A percentile compares a stretch with the other conserved stretches of the same genome.
Evolutionary conservation across 768 basidiomycete genomes (phyloP).

Genomic region (Lepiota venenata): DNA sequence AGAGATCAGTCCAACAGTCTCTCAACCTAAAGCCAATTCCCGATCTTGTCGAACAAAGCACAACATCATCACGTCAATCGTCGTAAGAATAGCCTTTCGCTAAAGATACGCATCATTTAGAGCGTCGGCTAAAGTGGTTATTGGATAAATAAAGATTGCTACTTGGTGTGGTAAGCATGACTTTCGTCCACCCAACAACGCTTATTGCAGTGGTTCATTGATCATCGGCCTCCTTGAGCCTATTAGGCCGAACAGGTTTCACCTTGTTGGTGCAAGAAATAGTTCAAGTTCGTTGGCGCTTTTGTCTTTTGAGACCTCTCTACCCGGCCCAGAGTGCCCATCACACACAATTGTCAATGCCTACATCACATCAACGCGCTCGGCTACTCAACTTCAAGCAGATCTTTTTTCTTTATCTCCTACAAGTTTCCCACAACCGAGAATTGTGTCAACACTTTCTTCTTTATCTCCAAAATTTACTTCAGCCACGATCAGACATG

Average conservation of each 20-base stretch:
- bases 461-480: neutral
- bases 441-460: neutral
- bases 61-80: neutral
- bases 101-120: neutral
- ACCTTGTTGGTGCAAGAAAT: too few species aligned
- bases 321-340: conserved; percentile 5
- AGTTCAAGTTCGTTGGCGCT: too few species aligned
- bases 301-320: neutral
- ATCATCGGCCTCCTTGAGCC: too few species aligned
- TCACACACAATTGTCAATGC: neutral
- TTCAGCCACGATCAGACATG: too few species aligned
- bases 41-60: neutral
- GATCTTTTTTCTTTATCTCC: neutral
- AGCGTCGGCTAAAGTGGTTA: too few species aligned
- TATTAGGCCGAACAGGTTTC: too few species aligned
- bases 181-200: too few species aligned
- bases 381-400: neutral
- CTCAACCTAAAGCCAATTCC: neutral
- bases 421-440: neutral
- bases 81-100: neutral
- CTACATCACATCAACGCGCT: neutral
- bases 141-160: too few species aligned
- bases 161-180: too few species aligned
- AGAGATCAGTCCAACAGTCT: neutral
- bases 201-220: too few species aligned